These are phyloP conservation scores for Ceratobasidium sp. DNA, from an alignment of 1,284 basidiomycete species.

Conservation along the genomic window DNA sequence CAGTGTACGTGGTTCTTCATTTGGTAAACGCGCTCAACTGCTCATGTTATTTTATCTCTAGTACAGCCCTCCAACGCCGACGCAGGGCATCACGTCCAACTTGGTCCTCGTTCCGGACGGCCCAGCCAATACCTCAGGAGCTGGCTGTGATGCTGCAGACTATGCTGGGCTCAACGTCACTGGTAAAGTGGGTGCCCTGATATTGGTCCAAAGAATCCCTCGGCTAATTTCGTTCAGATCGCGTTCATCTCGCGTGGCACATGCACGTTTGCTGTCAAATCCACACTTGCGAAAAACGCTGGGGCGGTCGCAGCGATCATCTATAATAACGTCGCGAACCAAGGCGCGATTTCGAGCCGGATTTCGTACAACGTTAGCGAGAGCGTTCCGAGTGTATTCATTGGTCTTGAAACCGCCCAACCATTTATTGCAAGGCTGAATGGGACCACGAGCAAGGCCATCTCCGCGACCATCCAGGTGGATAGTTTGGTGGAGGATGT, in stretches of 20 bases:
- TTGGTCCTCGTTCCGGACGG: constrained; percentile 29
- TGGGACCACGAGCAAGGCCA: constrained; percentile 3
- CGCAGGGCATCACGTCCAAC: constrained; percentile 11
- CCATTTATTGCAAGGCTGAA: constrained; percentile 31
- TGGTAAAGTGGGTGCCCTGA: constrained; percentile 17
- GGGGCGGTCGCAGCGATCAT: constrained; percentile 23
- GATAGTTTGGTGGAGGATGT: constrained; percentile 36
- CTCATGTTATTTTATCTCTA: constrained; percentile 6
- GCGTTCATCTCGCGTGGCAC: constrained; percentile 28
- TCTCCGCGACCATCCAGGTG: constrained; percentile 22
- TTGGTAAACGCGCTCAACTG: neutral
- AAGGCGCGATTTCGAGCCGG: constrained; percentile 21
- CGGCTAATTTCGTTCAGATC: constrained; percentile 2
- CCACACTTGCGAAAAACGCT: constrained; percentile 30
- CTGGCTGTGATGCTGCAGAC: constrained; percentile 30
- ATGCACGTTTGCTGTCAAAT: constrained; percentile 37
- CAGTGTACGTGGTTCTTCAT: constrained; percentile 4
- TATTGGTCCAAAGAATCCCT: neutral
- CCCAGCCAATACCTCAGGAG: constrained; percentile 9
- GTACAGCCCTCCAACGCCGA: constrained; percentile 30
- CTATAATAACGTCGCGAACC: constrained; percentile 24
- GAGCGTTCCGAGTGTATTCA: constrained; percentile 29
- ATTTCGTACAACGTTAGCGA: constrained; percentile 35
- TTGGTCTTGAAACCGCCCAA: constrained; percentile 34
- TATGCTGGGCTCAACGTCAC: constrained; percentile 25